Evolutionary conservation across 2,329 filamentous ascomycete species (phyloP).

Genomic region (Huntiella omanensis): DNA sequence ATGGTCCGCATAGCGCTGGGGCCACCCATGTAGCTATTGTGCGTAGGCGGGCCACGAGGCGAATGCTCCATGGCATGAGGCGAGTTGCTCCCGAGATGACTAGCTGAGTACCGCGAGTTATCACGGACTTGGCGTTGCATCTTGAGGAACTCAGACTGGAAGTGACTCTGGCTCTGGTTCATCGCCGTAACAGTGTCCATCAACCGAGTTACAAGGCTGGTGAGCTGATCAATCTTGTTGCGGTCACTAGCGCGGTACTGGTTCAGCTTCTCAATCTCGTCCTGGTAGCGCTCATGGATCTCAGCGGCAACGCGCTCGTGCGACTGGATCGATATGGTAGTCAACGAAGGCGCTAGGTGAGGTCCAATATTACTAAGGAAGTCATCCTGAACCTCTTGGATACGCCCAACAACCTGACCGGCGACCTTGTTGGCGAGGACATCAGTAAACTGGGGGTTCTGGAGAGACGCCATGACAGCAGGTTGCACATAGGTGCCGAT

Average conservation of each 20-base stretch:
- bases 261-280: slow-evolving; percentile 31
- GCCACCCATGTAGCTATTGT: slow-evolving; percentile 13
- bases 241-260: slow-evolving; percentile 31
- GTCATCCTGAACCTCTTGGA: slow-evolving; percentile 53
- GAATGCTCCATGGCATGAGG: slow-evolving; percentile 11
- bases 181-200: slow-evolving; percentile 51
- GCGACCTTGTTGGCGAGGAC: slow-evolving; percentile 26
- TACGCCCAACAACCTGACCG: slow-evolving; percentile 35
- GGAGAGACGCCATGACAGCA: slow-evolving; percentile 44
- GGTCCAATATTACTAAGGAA: slow-evolving; percentile 41
- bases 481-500: slow-evolving; percentile 49
- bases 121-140: slow-evolving; percentile 21
- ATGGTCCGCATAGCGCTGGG: not conserved
- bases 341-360: slow-evolving; percentile 47
- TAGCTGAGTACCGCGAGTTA: slow-evolving; percentile 9
- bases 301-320: slow-evolving; percentile 50
- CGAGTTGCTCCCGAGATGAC: slow-evolving; percentile 10
- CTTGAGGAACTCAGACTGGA: slow-evolving; percentile 46
- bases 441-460: slow-evolving; percentile 55
- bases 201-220: slow-evolving; percentile 44
- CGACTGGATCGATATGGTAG: slow-evolving; percentile 42
- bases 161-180: slow-evolving; percentile 47
- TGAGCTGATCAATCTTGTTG: slow-evolving; percentile 55
- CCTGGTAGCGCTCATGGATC: slow-evolving; percentile 42
- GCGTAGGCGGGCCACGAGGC: slow-evolving; percentile 10